phyloP scores from a whole-genome alignment of 1,284 basidiomycete species.

The Kwoniella shivajii region DNA sequence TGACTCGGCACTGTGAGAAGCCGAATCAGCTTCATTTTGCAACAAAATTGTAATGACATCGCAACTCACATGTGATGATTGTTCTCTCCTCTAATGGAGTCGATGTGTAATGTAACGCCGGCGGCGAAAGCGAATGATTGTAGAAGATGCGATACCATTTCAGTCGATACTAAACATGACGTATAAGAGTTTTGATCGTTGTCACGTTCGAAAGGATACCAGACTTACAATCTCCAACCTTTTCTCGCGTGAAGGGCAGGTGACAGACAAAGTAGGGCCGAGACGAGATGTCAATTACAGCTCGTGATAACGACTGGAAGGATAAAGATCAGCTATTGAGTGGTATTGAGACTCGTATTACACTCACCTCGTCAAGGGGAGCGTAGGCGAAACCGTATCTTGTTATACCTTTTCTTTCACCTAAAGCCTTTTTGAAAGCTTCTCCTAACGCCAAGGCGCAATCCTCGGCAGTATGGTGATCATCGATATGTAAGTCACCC shows the following conservation, averaged over 20 bases:
- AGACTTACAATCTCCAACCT: constrained; percentile 80
- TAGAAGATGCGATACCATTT: constrained; percentile 75
- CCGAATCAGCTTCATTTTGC: no score
- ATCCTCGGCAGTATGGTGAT: constrained; percentile 99
- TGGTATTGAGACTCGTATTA: background rate
- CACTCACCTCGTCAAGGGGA: constrained; percentile 88
- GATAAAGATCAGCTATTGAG: background rate
- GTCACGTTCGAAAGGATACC: no score
- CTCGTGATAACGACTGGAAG: constrained; percentile 80
- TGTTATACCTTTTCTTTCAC: constrained; percentile 90
- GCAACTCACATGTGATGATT: constrained; percentile 88
- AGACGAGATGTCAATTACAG: constrained; percentile 97
- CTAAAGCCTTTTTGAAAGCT: constrained; percentile 93
- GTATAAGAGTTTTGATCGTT: no score
- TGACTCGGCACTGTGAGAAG: constrained; percentile 75
- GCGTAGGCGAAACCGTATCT: constrained; percentile 97
- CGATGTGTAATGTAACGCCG: constrained; percentile 68
- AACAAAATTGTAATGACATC: no score
- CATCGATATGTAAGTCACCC: constrained; percentile 97
- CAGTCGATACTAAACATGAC: constrained; percentile 67
- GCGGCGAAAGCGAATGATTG: constrained; percentile 54
- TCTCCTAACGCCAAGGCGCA: constrained; percentile 88
- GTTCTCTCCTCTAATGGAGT: constrained; percentile 91
- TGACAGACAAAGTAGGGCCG: constrained; percentile 93
- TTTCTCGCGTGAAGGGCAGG: constrained; percentile 87